These are phyloP conservation scores for Xylariaceae sp. DNA, from an alignment of 2,329 filamentous ascomycete species.

Conservation along the genomic window DNA sequence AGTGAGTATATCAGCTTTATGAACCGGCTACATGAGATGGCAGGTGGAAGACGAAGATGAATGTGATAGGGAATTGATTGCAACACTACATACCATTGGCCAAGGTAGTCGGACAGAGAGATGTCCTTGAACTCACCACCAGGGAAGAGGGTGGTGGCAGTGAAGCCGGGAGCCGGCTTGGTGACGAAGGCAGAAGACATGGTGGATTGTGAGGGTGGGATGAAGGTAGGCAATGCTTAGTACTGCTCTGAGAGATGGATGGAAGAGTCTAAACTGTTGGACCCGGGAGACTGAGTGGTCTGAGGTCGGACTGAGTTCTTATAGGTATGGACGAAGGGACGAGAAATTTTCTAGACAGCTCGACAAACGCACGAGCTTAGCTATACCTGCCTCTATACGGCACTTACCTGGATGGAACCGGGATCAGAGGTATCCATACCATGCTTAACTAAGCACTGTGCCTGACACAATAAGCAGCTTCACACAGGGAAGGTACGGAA, in stretches of 20 bases:
- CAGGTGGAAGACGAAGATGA: background rate
- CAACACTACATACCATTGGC: slow-evolving; percentile 42
- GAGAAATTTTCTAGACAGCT: background rate
- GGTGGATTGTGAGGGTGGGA: slow-evolving; percentile 13
- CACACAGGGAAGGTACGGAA: background rate
- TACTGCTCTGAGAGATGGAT: background rate
- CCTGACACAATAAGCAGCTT: background rate
- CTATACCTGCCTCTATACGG: background rate
- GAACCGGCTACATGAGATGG: background rate
- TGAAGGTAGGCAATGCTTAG: background rate
- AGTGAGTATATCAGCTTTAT: background rate
- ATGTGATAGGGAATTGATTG: slow-evolving; percentile 4
- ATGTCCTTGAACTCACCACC: slow-evolving; percentile 45
- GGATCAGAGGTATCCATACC: background rate
- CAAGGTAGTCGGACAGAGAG: slow-evolving; percentile 40
- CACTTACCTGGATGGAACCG: background rate
- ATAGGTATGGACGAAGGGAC: background rate
- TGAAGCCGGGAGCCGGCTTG: slow-evolving; percentile 45
- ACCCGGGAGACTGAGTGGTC: background rate
- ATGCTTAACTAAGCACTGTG: background rate
- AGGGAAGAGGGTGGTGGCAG: slow-evolving; percentile 45
- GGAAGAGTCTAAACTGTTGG: background rate
- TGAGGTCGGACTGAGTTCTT: background rate
- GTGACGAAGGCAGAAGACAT: slow-evolving; percentile 46
- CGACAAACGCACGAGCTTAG: background rate